Base-by-base conservation (phyloP, 192 early-diverging fungal genomes). In the Coemansia sp. region DNA sequence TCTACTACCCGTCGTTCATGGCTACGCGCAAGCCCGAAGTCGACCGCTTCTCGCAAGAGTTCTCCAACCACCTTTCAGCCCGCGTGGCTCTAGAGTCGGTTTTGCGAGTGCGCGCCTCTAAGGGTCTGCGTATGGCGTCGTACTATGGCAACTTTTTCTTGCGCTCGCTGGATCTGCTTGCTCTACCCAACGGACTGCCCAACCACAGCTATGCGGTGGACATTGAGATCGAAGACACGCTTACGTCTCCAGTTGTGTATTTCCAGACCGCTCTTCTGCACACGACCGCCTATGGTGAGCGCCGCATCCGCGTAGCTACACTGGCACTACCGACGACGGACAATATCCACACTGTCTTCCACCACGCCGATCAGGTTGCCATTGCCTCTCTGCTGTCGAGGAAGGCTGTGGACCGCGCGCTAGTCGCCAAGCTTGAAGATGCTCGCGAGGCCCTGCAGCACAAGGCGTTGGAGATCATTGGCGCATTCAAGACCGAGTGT, bases 101-200 rank as follows among this genome's bases (percentile, higher is more conserved):
- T 15, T 87, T 98, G 76, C 88, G 97, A 38, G 89, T 99, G 8
- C 90, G 97, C 63, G 93, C 96, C 2, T 94, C 94, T 3, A 94
- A 92, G 75, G 96, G 96, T 27, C 65, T 98, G 46, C 84, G 90
- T 42, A 94, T 97, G 91, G 89, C 90, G 24, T 86, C 93, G 18
- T 98, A 93, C 84, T 95, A 99, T 60, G 97, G 97, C 15, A 96
- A 97, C 90, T 98, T 98, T 77, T 99, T 99, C 84, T 87, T 99
- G 46, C 93, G 96, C 10, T 94, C 94, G 47, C 92, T 95, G 27
- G 97, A 99, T 73, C 78, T 99, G 24, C 79, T 98, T 29, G 89
- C 94, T 13, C 77, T 99, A 63, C 97, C 97, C 49, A 96, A 93
- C 67, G 97, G 96, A 9, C 92, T 89, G 76, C 95, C 96, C 42